Base-by-base conservation (phyloP, 352 stramenopile genomes). In the Globisporangium okanoganense region DNA sequence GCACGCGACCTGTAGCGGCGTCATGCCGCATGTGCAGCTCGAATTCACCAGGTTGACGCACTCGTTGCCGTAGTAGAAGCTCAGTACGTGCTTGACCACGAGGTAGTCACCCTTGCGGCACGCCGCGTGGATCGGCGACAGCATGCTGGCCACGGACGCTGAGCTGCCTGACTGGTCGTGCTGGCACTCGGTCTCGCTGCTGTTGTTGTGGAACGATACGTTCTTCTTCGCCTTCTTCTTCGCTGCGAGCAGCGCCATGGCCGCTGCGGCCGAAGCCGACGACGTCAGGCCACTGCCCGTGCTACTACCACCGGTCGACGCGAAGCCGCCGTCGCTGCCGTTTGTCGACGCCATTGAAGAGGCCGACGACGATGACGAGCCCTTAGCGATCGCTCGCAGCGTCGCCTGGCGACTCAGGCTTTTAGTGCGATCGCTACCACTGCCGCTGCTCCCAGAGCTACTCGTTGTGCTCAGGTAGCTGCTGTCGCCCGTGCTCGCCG, bases 71-170 rank as follows among this genome's bases (percentile, higher is more conserved):
- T 73, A 73, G 61, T 90, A 92, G 54, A 82, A 88, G 67, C 79
- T 78, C 35, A 91, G 66, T 18, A 90, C 52, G 56, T 91, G 79
- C 65, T 90, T 85, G 24, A 93, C 60, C n/a, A 87, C 71, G 24
- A 79, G 66, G 43, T 82, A 68, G 59, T 93, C 79, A 10, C 73
- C 73, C 47, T 84, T 74, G 40, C 64, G 65, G 57, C 79, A 89
- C n/a, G 75, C 77, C 0, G 82, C 78, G 57, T 92, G 79, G 64
- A 92, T 88, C 5, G 82, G 78, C 33, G 79, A 88, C 27, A 68
- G 51, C 62, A 85, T 61, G 38, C 63, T 66, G 20, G 58, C 36
- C 36, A 72, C 65, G 5, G 62, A 64, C 6, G 35, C 50, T 5
- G 52, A 35, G n/a, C 51, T 35, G n/a, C 41, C 25, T 43, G 58